Evolutionary conservation across 2,329 filamentous ascomycete genomes (phyloP), one percentile per base, ranked within the genome.

Genomic region (Colletotrichum limetticola): DNA sequence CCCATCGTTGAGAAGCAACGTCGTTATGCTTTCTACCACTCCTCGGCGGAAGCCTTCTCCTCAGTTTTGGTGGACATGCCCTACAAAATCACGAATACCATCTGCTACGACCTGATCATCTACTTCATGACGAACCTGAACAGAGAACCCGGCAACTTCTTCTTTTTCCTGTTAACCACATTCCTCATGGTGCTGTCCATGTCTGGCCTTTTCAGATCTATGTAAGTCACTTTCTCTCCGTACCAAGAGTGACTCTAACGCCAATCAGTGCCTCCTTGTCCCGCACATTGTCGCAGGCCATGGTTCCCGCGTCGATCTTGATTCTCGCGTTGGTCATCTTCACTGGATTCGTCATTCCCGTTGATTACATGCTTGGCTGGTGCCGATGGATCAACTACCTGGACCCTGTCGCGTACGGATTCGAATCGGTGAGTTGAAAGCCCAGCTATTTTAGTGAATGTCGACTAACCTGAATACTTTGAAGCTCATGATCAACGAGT

Each of bases 71-170:
- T 71, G 12, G 74, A 74, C 19, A 68, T 75, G 37, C 74, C 74
- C 61, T 75, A 81, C 80, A 86, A 77, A 81, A 81, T 76, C 14
- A 5, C 72, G 9, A 90, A 90, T 74, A 82, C 88, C 1, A 83
- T 92, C 72, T 82, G 85, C 7, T 92, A 91, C 85, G 92, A 92
- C 76, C 61, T 91, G 66, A 85, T 88, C 2, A 79, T 93, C 1
- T 93, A 93, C 81, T 92, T 93, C 79, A 88, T 93, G 88, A 88
- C 89, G 1, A 88, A 91, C 71, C 83, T 93, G 8, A 85, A 87
- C 68, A 84, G 89, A 59, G 85, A 87, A 68, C 83, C 89, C 2
- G 87, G 86, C 11, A 81, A 86, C 0, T 89, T 89, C 77, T 90
- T 89, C 76, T 86, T 89, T 75, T 85, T 83, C 1, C 87, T 88